These are phyloP conservation scores for Sphaerulina populicola DNA, from an alignment of 2,329 filamentous ascomycete genomes.

Conservation along the genomic window DNA sequence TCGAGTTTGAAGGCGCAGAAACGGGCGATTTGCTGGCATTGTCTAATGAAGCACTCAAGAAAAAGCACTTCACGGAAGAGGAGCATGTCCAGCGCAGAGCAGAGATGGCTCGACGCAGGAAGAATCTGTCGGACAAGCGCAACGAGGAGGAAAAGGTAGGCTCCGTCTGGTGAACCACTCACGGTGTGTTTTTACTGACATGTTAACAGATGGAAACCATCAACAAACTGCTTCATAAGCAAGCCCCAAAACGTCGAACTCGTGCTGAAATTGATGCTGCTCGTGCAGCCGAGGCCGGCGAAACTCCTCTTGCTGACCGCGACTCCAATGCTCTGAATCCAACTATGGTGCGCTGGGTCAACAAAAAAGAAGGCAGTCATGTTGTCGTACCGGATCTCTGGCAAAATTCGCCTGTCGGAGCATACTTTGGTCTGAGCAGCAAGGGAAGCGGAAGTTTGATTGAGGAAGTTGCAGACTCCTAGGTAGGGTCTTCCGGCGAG, in stretches of 20 bases:
- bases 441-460: background rate
- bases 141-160: conserved; percentile 67
- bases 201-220: conserved; percentile 71
- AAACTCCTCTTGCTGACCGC: conserved; percentile 42
- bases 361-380: conserved; percentile 36
- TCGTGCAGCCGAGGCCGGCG: conserved; percentile 36
- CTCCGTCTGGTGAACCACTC: background rate
- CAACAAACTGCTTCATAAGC: conserved; percentile 81
- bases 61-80: conserved; percentile 64
- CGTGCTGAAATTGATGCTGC: conserved; percentile 43
- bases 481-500: too few species aligned
- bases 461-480: conserved; percentile 1
- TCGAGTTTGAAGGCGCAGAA: conserved; percentile 35
- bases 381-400: conserved; percentile 6
- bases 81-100: conserved; percentile 64
- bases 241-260: conserved; percentile 59
- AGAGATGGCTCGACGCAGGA: conserved; percentile 64
- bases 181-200: background rate
- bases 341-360: conserved; percentile 62
- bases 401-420: conserved; percentile 6
- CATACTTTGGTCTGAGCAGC: background rate
- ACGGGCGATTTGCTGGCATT: conserved; percentile 38
- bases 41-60: conserved; percentile 61
- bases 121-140: conserved; percentile 68
- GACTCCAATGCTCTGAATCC: conserved; percentile 37